Base-by-base conservation (phyloP, 768 basidiomycete genomes). In the Macrolepiota fuliginosa region DNA sequence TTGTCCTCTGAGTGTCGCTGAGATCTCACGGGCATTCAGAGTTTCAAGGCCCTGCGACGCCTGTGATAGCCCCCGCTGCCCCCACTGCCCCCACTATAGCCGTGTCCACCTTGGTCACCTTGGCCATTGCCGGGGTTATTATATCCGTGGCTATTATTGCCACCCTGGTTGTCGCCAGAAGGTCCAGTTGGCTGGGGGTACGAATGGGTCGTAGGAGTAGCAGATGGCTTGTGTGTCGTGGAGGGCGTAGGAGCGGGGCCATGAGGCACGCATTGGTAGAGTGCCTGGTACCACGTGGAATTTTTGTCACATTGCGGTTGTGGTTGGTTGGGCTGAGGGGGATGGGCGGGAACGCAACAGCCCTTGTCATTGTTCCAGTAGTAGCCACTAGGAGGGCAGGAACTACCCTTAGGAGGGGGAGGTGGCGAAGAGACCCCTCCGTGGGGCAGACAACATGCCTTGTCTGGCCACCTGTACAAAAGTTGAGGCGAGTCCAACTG, bases 311-410 rank as follows among this genome's bases (percentile, higher is more conserved):
- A 88, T 61, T 82, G 76, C 47, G 86, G 84, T n/a, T 77, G 71
- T 37, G 83, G 81, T 22, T 71, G 71, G 64, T 73, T 72, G 5
- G 70, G 61, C 32, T 74, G 69, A 37, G 73, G 71, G 15, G 80
- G 81, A 63, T 78, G 67, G 51, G 71, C 71, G 57, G 87, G 86
- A 25, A 81, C 77, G 68, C 85, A 87, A 74, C 83, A 87, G 22
- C 76, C 72, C 66, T 81, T 75, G 24, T 70, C 71, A 4, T 64
- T 56, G 62, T 74, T 70, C 84, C 84, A 87, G 67, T 82, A 83
- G 72, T 82, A 80, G 42, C 68, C 73, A 54, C 70, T 72, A 24
- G 77, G 74, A 37, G 83, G 84, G 71, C 83, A 83, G 12, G 73
- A 63, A 25, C 70, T 74, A 51, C 78, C 81, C 47, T 73, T 72